These are phyloP conservation scores for Biancaea sappan DNA, from an alignment of 306 rosid species.

Conservation along the genomic window DNA sequence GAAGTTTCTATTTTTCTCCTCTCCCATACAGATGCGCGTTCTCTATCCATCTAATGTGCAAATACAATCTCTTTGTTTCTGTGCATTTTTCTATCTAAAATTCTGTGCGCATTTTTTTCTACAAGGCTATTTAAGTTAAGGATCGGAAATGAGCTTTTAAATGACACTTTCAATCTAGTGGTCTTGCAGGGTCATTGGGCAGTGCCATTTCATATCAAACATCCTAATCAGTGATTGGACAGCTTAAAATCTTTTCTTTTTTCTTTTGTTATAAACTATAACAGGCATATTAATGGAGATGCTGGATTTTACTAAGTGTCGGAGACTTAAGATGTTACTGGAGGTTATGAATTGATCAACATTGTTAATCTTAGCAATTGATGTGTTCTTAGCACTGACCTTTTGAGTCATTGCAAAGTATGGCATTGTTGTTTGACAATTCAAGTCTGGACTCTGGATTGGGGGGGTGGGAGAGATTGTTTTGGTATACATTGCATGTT, in stretches of 20 bases:
- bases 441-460: neutral
- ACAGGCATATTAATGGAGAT: neutral
- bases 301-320: slow-evolving; percentile 25
- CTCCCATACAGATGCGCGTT: neutral
- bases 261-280: neutral
- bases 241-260: neutral
- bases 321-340: slow-evolving; percentile 15
- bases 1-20: neutral
- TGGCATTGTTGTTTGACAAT: slow-evolving; percentile 20
- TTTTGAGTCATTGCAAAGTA: slow-evolving; percentile 11
- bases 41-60: slow-evolving; percentile 4
- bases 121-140: neutral
- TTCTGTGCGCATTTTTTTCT: neutral
- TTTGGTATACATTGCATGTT: neutral
- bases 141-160: slow-evolving; percentile 16
- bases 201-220: neutral
- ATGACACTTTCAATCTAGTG: neutral
- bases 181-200: neutral
- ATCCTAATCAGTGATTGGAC: slow-evolving; percentile 22
- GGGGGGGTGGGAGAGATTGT: neutral
- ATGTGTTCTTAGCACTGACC: neutral
- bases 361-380: slow-evolving; percentile 7
- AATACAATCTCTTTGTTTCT: neutral
- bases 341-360: neutral
- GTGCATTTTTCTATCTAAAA: neutral